These are phyloP conservation scores for Fusarium graminum DNA, from an alignment of 2,329 filamentous ascomycete genomes.

Conservation along the genomic window DNA sequence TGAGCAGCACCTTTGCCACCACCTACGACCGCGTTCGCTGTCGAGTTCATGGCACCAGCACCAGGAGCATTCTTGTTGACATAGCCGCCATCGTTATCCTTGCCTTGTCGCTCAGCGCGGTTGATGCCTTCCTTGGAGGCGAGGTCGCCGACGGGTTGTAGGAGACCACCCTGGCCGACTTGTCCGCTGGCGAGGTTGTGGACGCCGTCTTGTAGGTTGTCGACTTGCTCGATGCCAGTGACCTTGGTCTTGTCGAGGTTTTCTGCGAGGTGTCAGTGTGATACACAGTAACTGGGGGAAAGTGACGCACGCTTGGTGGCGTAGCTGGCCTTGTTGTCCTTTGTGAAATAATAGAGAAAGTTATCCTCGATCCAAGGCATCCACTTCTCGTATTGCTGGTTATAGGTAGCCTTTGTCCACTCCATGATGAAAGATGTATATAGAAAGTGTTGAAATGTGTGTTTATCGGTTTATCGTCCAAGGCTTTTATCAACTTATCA, in stretches of 20 bases:
- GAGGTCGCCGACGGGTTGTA: slow-evolving; percentile 73
- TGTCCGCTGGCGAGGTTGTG: slow-evolving; percentile 73
- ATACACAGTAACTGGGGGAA: fast-evolving
- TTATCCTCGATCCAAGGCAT: slow-evolving; percentile 82
- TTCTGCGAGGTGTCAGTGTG: slow-evolving; percentile 58
- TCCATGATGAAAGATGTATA: slow-evolving; percentile 56
- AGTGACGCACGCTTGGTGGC: slow-evolving; percentile 70
- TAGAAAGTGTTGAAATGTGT: neutral
- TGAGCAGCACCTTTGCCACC: slow-evolving; percentile 53
- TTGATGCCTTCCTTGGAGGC: slow-evolving; percentile 75
- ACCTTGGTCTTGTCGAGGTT: slow-evolving; percentile 77
- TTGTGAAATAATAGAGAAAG: slow-evolving; percentile 79
- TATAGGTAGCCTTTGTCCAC: slow-evolving; percentile 74
- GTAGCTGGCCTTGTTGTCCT: slow-evolving; percentile 82
- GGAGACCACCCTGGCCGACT: slow-evolving; percentile 75
- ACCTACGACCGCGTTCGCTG: slow-evolving; percentile 48
- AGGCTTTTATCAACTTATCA: neutral
- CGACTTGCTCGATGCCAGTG: slow-evolving; percentile 74
- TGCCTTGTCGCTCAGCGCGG: slow-evolving; percentile 72
- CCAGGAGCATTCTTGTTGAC: slow-evolving; percentile 52
- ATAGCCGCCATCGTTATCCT: slow-evolving; percentile 70
- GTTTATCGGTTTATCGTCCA: slow-evolving; percentile 14
- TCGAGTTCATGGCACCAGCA: slow-evolving; percentile 46
- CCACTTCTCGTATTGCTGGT: slow-evolving; percentile 80
- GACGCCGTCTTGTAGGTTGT: slow-evolving; percentile 76